These are phyloP conservation scores for Tuber umbilicatum DNA, from an alignment of 495 filamentous ascomycete species.

Conservation along the genomic window DNA sequence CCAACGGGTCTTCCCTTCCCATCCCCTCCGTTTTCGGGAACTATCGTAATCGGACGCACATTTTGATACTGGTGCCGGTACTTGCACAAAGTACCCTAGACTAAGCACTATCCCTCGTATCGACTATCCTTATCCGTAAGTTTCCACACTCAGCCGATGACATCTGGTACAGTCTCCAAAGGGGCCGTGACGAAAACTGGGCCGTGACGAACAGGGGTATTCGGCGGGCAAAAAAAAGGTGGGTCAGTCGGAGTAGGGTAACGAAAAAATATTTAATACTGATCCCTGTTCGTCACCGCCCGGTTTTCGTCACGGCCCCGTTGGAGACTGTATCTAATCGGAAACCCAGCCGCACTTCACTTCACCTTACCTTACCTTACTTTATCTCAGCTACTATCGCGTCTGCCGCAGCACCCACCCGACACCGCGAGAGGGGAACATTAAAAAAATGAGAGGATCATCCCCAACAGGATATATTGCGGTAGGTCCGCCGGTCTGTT, in stretches of 20 bases:
- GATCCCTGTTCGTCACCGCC: too few relatives aligned
- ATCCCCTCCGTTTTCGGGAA: background rate
- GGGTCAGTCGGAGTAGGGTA: too few relatives aligned
- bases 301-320: too few relatives aligned
- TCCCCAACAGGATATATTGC: background rate
- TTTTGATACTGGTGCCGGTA: background rate
- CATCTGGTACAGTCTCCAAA: too few relatives aligned
- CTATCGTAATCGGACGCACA: background rate
- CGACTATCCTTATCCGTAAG: background rate
- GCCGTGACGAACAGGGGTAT: too few relatives aligned
- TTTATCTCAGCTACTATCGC: background rate
- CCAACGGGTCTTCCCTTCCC: slow-evolving; percentile 1
- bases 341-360: background rate
- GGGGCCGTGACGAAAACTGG: too few relatives aligned
- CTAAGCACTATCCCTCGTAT: background rate
- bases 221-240: too few relatives aligned
- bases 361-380: background rate
- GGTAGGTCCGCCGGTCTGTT: background rate
- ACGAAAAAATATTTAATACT: too few relatives aligned
- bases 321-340: too few relatives aligned
- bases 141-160: background rate
- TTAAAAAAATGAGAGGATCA: background rate
- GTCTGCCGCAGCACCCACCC: background rate
- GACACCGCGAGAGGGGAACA: background rate
- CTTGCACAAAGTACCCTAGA: background rate